Evolutionary conservation across 179 eudicot genomes (phyloP), one percentile per base, ranked within the genome.

Genomic region (Actinidia polygama): DNA sequence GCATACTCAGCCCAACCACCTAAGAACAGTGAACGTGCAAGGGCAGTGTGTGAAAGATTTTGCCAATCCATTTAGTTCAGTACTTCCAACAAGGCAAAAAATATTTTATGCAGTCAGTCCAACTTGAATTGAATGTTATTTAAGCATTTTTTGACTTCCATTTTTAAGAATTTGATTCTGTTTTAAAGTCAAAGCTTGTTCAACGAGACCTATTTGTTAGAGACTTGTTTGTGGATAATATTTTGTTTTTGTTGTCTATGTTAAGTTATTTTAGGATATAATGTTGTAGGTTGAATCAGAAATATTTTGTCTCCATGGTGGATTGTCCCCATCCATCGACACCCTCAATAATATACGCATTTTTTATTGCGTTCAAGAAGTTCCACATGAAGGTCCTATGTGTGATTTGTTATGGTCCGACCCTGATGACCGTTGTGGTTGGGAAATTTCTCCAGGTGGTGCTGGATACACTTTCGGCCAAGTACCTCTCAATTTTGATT

Each of bases 401-500:
- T 96, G 99, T 85, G 99, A 96, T 88, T 94, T 96, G 19, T 89
- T 96, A 85, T 96, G 99, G 99, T 96, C 99, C 74, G 99, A 96
- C 86, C 98, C 99, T 26, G 99, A 96, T 83, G 98, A 96, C 80
- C 95, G 99, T 21, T 94, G 97, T 84, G 99, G 99, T 84, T 96
- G 99, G 99, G 99, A 98, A 6, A 96, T 96, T 82, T 96, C 99
- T 66, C 99, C 99, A 4, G 92, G 99, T 84, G 99, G 99, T 86
- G 99, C 99, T 88, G 99, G 99, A 81, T 96, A 94, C 85, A 96
- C 99, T 83, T 96, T 96, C 87, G 99, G 99, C 83, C 99, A 94
- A 78, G 99, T 94, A 78, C 1, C 10, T 79, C 73, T 82, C 53
- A 11, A 40, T 74, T 4, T 46, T 49, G 1, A 58, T 54, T 77